Evolutionary conservation across 2,329 filamentous ascomycete species (phyloP), one percentile per base, ranked within the genome.

Genomic region (Ceratocystis destructans): DNA sequence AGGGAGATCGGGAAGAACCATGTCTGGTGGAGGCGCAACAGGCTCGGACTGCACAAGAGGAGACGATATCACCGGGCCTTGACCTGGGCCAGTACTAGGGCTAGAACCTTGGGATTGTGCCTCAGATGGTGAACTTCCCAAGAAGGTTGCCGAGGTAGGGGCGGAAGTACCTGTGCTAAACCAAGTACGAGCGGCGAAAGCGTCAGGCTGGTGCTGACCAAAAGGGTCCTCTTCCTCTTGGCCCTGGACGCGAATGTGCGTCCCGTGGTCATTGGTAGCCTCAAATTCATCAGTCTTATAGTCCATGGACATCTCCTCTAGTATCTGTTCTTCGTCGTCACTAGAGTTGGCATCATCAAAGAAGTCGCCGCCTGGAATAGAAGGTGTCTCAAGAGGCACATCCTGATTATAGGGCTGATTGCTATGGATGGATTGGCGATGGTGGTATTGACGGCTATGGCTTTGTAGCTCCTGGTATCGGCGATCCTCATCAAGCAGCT

Each of bases 221-320:
- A 33, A 59, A 17, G 20, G 17, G 25, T 61, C 33, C 41, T 65
- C 46, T n/a, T 57, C 28, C 61, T 22, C 37, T 8, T 50, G 62
- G 28, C 41, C 55, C 12, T 57, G 46, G 37, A 17, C 20, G 22
- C 53, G 55, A 28, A 20, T 20, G 55, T 45, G n/a, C 50, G 57
- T 50, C n/a, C 53, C 37, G 37, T 55, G 20, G 28, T 45, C 44
- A 45, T 44, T 61, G 50, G 3, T 92, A n/a, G 55, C 88, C 67
- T 89, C 82, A 72, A 95, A 95, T 66, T 92, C 88, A 66, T 93
- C 89, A 72, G 94, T 85, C 65, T 86, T 83, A 74, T 91, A 93
- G 64, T 88, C 90, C 69, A 83, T 85, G 0, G 89, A 91, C 82
- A 97, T 90, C 73, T 96, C 90, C 69, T 96, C 93, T 62, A 96